Conservation (phyloP, 257 asterid genomes). For the Capsicum rhomboideum region DNA sequence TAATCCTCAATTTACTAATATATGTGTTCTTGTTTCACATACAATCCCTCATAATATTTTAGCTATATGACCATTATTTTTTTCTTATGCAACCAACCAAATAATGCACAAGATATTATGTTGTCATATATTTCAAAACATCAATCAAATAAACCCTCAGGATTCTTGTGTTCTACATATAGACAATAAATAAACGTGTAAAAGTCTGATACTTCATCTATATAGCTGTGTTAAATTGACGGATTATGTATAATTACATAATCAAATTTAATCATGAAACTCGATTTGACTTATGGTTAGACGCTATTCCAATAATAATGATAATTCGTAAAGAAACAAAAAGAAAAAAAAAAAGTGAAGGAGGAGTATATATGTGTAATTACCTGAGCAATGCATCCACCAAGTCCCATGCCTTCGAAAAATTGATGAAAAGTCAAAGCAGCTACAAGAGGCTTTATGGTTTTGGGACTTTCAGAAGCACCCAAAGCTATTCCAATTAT, state of each 20-base stretch:
- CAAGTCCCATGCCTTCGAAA: constrained; percentile 13
- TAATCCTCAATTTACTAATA: no score
- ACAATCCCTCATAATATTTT: no score
- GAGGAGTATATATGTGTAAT: not conserved
- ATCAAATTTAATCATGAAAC: not conserved
- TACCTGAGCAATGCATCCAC: constrained; percentile 11
- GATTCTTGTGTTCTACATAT: no score
- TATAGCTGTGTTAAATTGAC: not conserved
- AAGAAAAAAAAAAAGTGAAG: not conserved
- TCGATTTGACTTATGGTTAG: not conserved
- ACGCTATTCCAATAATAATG: not conserved
- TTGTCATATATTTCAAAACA: not conserved
- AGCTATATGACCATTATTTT: not conserved
- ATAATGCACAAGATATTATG: not conserved
- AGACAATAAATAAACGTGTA: no score
- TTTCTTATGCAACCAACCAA: not conserved
- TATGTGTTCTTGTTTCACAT: not conserved
- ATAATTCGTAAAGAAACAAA: not conserved
- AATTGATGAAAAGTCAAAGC: constrained; percentile 14
- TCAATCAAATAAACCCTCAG: no score
- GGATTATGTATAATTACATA: no score
- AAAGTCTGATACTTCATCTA: no score
- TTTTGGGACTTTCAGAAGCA: constrained; percentile 3
- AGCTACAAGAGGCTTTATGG: constrained; percentile 1
- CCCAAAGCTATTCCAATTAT: constrained; percentile 12